Conservation (phyloP, 2,329 filamentous ascomycete species). For the Beauveria sp. region DNA sequence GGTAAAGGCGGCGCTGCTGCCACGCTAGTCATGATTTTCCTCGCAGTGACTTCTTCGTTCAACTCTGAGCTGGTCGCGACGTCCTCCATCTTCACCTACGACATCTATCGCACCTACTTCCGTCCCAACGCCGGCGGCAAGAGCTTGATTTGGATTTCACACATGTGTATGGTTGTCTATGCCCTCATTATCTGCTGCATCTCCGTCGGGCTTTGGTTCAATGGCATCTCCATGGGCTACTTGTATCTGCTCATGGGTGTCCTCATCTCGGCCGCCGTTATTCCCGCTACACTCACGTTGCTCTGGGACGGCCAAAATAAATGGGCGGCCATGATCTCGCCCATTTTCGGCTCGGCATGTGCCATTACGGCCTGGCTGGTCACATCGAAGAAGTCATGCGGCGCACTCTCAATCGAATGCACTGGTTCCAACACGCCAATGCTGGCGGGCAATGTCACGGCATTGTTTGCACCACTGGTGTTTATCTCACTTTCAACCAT, state of each 20-base stretch:
- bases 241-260: slow-evolving; percentile 87
- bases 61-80: slow-evolving; percentile 82
- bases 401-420: slow-evolving; percentile 60
- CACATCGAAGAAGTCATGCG: slow-evolving; percentile 62
- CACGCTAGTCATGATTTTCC: slow-evolving; percentile 75
- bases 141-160: slow-evolving; percentile 71
- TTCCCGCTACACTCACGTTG: slow-evolving; percentile 73
- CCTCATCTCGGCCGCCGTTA: slow-evolving; percentile 77
- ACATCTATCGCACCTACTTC: slow-evolving; percentile 82
- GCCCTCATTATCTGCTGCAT: slow-evolving; percentile 71
- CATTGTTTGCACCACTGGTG: slow-evolving; percentile 63
- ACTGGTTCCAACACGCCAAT: slow-evolving; percentile 81
- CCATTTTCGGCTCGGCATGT: slow-evolving; percentile 57
- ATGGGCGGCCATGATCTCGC: slow-evolving; percentile 60
- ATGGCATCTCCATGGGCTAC: slow-evolving; percentile 79
- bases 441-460: slow-evolving; percentile 76
- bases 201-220: slow-evolving; percentile 66
- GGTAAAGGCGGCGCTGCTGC: slow-evolving; percentile 74
- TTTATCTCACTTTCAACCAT: slow-evolving; percentile 74
- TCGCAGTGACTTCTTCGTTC: slow-evolving; percentile 81
- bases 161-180: slow-evolving; percentile 63
- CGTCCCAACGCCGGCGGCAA: slow-evolving; percentile 69
- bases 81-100: slow-evolving; percentile 79
- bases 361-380: slow-evolving; percentile 70
- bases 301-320: slow-evolving; percentile 75